Conservation (phyloP, 2,329 filamentous ascomycete species). For the Aureobasidium lini region DNA sequence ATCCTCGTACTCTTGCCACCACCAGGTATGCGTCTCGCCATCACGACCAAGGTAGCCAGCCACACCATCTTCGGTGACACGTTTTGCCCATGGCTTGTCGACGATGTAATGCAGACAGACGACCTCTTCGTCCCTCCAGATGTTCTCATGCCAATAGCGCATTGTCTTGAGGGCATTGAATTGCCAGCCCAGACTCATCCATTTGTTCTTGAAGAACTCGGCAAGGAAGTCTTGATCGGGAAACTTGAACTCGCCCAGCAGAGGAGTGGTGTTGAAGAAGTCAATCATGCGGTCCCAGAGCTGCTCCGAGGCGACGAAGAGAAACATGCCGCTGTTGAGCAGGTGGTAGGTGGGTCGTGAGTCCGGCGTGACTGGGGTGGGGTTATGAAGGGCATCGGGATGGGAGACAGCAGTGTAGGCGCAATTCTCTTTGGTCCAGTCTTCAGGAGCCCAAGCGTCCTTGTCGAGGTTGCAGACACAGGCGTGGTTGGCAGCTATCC, state of each 20-base stretch:
- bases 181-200: conserved; percentile 41
- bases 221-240: conserved; percentile 49
- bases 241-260: conserved; percentile 40
- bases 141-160: conserved; percentile 44
- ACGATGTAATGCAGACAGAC: conserved; percentile 47
- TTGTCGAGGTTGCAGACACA: conserved; percentile 47
- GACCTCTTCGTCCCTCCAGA: conserved; percentile 45
- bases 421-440: conserved; percentile 44
- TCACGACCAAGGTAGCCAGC: conserved; percentile 46
- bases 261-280: conserved; percentile 34
- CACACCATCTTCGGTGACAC: conserved; percentile 34
- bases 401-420: conserved; percentile 38
- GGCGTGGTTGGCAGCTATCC: conserved; percentile 43
- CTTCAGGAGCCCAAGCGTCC: conserved; percentile 43
- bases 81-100: conserved; percentile 47
- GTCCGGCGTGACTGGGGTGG: conserved; percentile 28
- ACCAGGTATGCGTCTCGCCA: conserved; percentile 46
- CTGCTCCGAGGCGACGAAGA: conserved; percentile 38
- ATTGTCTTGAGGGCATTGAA: conserved; percentile 49
- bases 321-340: conserved; percentile 46
- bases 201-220: conserved; percentile 39
- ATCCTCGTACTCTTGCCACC: conserved; percentile 41
- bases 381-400: conserved; percentile 27
- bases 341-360: conserved; percentile 35
- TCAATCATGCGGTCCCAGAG: conserved; percentile 35